Evolutionary conservation across 495 filamentous ascomycete species (phyloP), one percentile per base, ranked within the genome.

Genomic region (Pyronema omphalodes): DNA sequence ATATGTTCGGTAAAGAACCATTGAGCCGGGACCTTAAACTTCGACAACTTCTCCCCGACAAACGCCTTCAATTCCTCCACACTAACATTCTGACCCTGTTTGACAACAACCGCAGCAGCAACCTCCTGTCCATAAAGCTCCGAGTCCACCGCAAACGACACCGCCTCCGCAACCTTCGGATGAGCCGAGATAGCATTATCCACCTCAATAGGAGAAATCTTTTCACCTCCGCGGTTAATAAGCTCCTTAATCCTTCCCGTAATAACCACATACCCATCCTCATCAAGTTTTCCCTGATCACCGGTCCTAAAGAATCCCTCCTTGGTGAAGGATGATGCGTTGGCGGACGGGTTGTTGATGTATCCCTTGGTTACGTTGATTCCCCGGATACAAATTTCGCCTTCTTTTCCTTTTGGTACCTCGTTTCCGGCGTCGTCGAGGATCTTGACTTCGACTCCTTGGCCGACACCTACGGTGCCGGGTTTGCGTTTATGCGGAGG

Each of bases 1-100:
- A 91, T 88, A 53, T 77, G 68, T 51, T 83, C 72, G 6, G 82
- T 84, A 57, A 87, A 85, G 67, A 80, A 89, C 23, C 88, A 70
- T 76, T 83, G 78, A 69, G 84, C 86, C 0, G 86, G 85, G n/a
- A 86, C 72, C 72, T 93, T 93, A 62, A 88, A 89, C 67, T 81
- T 84, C 29, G 81, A 80, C 61, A 86, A 62, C 64, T 73, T 80
- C 37, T 81, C 73, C 0, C 66, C 72, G 44, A 86, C 73, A 76
- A 79, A 89, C 23, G 58, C 60, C 67, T 73, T 82, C 59, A 93
- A 56, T 55, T 83, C 80, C 1, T 74, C 71, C 34, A 70, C 71
- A 4, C 52, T 69, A 15, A 80, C 61, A 43, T 64, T 71, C 57
- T 70, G 60, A 0, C 77, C 80, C 14, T 67, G 61, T 70, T 83